Evolutionary conservation across 192 early-diverging fungal species (phyloP), one percentile per base, ranked within the genome.

Genomic region (Coemansia sp.): DNA sequence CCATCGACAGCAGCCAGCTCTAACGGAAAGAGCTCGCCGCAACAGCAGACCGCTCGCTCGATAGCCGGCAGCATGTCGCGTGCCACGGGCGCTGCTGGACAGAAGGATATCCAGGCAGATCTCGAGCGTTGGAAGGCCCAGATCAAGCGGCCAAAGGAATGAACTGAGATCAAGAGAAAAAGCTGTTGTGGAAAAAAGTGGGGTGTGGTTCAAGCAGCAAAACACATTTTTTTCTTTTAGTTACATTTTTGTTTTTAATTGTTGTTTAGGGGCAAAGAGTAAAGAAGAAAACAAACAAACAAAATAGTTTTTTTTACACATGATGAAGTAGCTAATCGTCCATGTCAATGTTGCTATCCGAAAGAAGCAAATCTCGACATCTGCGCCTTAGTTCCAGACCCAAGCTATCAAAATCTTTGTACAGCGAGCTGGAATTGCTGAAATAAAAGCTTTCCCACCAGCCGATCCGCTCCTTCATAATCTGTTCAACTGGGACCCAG

Each of bases 91-190:
- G 60, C 61, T 27, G 24, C 62, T 11, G 56, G 53, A 7, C 62
- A 59, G 55, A 75, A 73, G 62, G 80, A 82, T 47, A 66, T 74
- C 2, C 68, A 70, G 36, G 71, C 80, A 2, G 74, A 77, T 53
- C 66, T 82, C 14, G 80, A 76, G 54, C 74, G 71, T 48, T 62
- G 65, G 74, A 72, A 73, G 62, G 62, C 68, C 36, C 80, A 82
- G 57, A 55, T 74, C 35, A 75, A 67, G 61, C 73, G 69, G 47
- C 51, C 60, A 46, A 75, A 75, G 51, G 76, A 72, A 19, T 75
- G 59, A 39, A 7, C n/a, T n/a, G n/a, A n/a, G n/a, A n/a, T n/a
- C n/a, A n/a, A n/a, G n/a, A n/a, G n/a, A n/a, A n/a, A n/a, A n/a
- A n/a, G n/a, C n/a, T n/a, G n/a, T n/a, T n/a, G n/a, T n/a, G n/a